These are phyloP conservation scores for Irpex sp. DNA, from an alignment of 1,284 basidiomycete species.

Conservation along the genomic window DNA sequence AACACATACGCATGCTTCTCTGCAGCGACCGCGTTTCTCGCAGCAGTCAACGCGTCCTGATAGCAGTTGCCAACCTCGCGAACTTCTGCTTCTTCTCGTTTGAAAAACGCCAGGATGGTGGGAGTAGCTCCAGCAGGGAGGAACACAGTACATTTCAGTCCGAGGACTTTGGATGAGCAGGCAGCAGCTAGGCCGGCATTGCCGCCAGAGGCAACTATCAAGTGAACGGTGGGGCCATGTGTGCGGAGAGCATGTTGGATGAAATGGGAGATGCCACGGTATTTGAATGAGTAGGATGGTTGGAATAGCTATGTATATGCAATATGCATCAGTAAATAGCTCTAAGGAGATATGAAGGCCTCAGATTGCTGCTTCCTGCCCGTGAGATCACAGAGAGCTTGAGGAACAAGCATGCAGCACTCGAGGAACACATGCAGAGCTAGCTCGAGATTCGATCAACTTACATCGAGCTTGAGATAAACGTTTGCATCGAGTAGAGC, in stretches of 20 bases:
- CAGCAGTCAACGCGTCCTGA: slow-evolving; percentile 48
- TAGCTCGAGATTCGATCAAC: slow-evolving; percentile 7
- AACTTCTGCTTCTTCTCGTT: slow-evolving; percentile 51
- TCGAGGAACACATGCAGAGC: not conserved
- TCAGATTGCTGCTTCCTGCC: too few species aligned
- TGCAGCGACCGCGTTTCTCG: slow-evolving; percentile 37
- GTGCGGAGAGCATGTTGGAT: slow-evolving; percentile 45
- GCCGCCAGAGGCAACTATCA: slow-evolving; percentile 68
- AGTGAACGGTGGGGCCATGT: slow-evolving; percentile 50
- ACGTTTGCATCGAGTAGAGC: slow-evolving; percentile 45
- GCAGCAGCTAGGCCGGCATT: slow-evolving; percentile 73
- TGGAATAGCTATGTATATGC: slow-evolving; percentile 53
- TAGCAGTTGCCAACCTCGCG: slow-evolving; percentile 53
- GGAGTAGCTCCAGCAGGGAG: slow-evolving; percentile 50
- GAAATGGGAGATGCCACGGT: slow-evolving; percentile 64
- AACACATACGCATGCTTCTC: slow-evolving; percentile 51
- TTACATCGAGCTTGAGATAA: slow-evolving; percentile 68
- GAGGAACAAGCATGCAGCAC: not conserved
- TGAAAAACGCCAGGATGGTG: slow-evolving; percentile 46
- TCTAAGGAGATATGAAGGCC: too few species aligned
- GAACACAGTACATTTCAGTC: slow-evolving; percentile 61
- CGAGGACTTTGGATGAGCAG: slow-evolving; percentile 50
- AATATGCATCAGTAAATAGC: too few species aligned
- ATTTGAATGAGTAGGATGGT: slow-evolving; percentile 73
- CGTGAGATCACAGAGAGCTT: too few species aligned